Percentiles rank a stretch among this genome's conserved stretches.
phyloP scores from a whole-genome alignment of 371 early-diverging fungal genomes.

The Lichtheimia corymbifera region DNA sequence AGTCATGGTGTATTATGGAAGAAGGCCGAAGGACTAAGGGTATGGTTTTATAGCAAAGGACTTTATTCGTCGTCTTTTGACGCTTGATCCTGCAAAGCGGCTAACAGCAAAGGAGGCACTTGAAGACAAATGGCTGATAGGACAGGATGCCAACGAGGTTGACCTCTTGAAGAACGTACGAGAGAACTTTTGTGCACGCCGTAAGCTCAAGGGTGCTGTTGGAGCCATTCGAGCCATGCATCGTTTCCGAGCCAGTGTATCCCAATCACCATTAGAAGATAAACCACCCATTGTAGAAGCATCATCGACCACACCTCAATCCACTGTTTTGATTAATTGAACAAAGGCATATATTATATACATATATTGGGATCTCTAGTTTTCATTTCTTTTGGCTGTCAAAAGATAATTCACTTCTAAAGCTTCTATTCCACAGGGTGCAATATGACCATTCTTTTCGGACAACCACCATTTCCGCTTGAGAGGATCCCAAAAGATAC shows the following conservation, averaged over 20 bases:
- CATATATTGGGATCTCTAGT: neutral
- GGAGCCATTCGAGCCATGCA: constrained; percentile 44
- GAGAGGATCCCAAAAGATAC: constrained; percentile 49
- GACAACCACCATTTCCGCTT: constrained; percentile 38
- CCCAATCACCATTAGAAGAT: neutral
- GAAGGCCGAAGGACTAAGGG: neutral
- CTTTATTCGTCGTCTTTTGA: constrained; percentile 80
- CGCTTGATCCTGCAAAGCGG: constrained; percentile 73
- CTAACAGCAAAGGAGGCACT: constrained; percentile 83
- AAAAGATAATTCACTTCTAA: constrained; percentile 53
- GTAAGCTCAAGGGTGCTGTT: constrained; percentile 40
- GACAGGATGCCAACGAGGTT: constrained; percentile 51
- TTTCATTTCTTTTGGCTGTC: constrained; percentile 33
- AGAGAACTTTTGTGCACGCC: constrained; percentile 64
- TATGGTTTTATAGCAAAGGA: constrained; percentile 70
- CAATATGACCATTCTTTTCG: constrained; percentile 33
- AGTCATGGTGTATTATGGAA: neutral
- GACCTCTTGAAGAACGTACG: constrained; percentile 74
- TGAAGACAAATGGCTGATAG: constrained; percentile 84
- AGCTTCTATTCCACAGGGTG: constrained; percentile 35
- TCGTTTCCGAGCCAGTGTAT: constrained; percentile 21
- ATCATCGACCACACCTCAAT: neutral
- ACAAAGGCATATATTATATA: too few relatives aligned
- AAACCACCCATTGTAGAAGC: neutral
- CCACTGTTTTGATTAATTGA: neutral